Base-by-base conservation (phyloP, 2,329 filamentous ascomycete genomes). In the Aspergillus brunneoviolaceus region DNA sequence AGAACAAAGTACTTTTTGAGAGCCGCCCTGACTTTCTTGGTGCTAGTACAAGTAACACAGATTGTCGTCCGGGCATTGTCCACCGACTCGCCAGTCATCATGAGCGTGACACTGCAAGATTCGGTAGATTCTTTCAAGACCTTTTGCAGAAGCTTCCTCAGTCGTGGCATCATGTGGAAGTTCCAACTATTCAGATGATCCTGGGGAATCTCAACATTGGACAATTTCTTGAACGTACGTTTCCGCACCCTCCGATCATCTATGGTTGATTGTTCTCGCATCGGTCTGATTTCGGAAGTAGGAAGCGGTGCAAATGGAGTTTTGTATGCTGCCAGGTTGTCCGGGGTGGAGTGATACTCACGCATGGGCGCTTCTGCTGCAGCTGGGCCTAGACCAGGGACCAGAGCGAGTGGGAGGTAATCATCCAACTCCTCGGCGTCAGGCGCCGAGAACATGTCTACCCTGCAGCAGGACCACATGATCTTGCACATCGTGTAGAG, bases 1-100 rank as follows among this genome's bases (percentile, higher is more conserved):
- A 85, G 83, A 55, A 81, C 77, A 66, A 88, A 85, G 59, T 85
- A 81, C 53, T 82, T 82, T 63, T 82, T 82, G 51, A 88, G 74
- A 7, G 82, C 79, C 31, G 82, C 80, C 65, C 85, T 84, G 55
- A 88, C 83, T 67, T 84, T 85, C 47, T 81, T 80, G 29, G 79
- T 74, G 61, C 84, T 87, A n/a, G 77, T 79, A 70, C 86, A 89
- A 21, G 85, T 86, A 45, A 89, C 81, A 62, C 86, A 84, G 35
- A 88, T 85, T 0, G 86, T 88, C 1, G 86, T 85, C 59, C 80
- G 80, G 7, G 85, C 84, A 25, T 79, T 84, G 52, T 85, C 81
- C 33, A 79, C 74, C 1, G 82, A 81, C 57, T 85, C 83, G 21
- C 86, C 86, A 54, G 86, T 82, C 67, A 85, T 84, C 62, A 86